Base-by-base conservation (phyloP, 169 alveolate species). In the Plasmodium adleri region DNA sequence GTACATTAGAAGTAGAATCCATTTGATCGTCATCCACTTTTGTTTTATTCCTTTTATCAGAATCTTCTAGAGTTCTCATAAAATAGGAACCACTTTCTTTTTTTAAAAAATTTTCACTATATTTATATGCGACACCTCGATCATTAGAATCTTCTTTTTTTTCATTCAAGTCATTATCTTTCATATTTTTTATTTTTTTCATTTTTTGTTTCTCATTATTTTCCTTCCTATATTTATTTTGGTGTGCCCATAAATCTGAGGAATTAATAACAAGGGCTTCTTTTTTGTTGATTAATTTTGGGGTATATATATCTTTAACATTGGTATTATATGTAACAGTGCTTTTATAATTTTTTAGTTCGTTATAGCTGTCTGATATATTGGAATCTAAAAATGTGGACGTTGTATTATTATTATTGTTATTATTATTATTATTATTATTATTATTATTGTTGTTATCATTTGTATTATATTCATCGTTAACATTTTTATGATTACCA, bases 191-290 rank as follows among this genome's bases (percentile, higher is more conserved):
- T 17, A 88, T 39, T 50, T 78, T 78, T 50, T 74, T 88, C 60
- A 68, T 63, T 70, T 70, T 71, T 13, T 80, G 88, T 28, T 66
- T 68, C 28, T 78, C 88, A 15, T 67, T 75, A 43, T 59, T 68
- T 72, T 89, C 93, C 24, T 76, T 80, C 66, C 89, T 73, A 43
- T 78, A 76, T 20, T 76, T 78, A 78, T 91, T 88, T 67, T 88
- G 91, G 32, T 88, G 96, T 24, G 95, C 93, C 95, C 95, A 95
- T 58, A 92, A 71, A 45, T 89, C 96, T 15, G 87, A 66, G 56
- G 95, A 85, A 73, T 93, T 95, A 10, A 93, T 92, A 20, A 91
- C 95, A 17, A 91, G 74, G n/a, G 94, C 93, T 68, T 92, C 96
- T 15, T 74, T 68, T 59, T 73, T 70, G 13, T 54, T 72, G 50